These are phyloP conservation scores for Clitopilus passeckerianus DNA, from an alignment of 768 basidiomycete species.

Conservation along the genomic window DNA sequence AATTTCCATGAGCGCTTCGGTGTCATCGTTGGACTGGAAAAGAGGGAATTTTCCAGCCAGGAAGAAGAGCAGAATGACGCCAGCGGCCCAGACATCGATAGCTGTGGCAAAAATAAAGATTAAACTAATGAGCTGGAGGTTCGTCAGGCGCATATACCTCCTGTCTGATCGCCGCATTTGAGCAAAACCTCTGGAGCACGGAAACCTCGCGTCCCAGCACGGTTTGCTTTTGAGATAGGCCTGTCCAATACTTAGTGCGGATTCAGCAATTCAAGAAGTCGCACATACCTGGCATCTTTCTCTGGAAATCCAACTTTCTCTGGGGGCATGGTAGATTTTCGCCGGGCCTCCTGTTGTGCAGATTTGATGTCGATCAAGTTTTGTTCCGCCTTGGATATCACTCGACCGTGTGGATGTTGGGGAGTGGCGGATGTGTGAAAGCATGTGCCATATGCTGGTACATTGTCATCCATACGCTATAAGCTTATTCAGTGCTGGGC, in stretches of 20 bases:
- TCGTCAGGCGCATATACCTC: slow-evolving; percentile 49
- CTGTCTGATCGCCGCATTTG: slow-evolving; percentile 91
- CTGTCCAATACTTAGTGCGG: slow-evolving; percentile 25
- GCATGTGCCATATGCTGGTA: slow-evolving; percentile 52
- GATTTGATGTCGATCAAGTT: slow-evolving; percentile 46
- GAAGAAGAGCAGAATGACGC: slow-evolving; percentile 90
- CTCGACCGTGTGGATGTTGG: slow-evolving; percentile 65
- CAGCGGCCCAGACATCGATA: slow-evolving; percentile 95
- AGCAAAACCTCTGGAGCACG: slow-evolving; percentile 94
- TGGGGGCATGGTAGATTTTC: slow-evolving; percentile 44
- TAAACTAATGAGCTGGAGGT: neutral
- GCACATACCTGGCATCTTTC: slow-evolving; percentile 60
- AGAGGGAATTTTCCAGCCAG: slow-evolving; percentile 89
- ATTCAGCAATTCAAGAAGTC: neutral
- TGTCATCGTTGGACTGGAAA: slow-evolving; percentile 91
- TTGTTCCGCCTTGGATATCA: slow-evolving; percentile 36
- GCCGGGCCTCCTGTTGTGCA: slow-evolving; percentile 56
- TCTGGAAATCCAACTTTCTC: slow-evolving; percentile 77
- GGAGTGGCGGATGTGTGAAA: slow-evolving; percentile 68
- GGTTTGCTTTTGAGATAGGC: slow-evolving; percentile 85
- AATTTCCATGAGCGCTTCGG: slow-evolving; percentile 94
- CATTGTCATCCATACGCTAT: slow-evolving; percentile 51
- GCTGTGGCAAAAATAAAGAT: slow-evolving; percentile 41
- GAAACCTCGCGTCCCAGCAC: slow-evolving; percentile 96
- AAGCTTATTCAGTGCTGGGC: neutral